phyloP scores from a whole-genome alignment of 2,329 filamentous ascomycete genomes.

The Aspergillus uvarum region DNA sequence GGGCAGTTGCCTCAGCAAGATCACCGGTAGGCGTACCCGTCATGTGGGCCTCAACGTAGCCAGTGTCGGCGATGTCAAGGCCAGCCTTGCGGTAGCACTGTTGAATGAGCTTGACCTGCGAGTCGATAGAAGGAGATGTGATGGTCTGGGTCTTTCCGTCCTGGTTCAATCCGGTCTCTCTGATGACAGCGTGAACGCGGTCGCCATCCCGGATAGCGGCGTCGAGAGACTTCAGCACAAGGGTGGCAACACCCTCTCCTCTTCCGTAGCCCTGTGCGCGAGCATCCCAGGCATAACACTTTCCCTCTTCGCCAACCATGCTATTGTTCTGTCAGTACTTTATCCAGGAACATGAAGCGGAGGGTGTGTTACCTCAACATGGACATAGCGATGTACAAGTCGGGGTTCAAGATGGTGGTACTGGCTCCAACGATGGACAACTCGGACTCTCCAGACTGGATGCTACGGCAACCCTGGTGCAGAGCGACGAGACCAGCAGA shows the following conservation, averaged over 20 bases:
- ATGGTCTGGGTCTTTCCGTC: constrained; percentile 22
- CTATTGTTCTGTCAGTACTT: too few relatives aligned
- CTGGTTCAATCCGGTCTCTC: constrained; percentile 20
- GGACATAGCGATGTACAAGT: constrained; percentile 1
- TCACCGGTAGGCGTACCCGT: constrained; percentile 38
- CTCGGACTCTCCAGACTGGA: constrained; percentile 25
- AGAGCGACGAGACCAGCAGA: constrained; percentile 12
- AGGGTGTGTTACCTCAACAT: background rate
- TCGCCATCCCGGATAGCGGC: constrained; percentile 4
- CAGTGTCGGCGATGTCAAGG: constrained; percentile 20
- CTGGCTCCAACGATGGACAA: constrained; percentile 28
- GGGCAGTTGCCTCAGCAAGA: constrained; percentile 18
- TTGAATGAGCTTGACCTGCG: constrained; percentile 31
- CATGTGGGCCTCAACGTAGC: constrained; percentile 43
- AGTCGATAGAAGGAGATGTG: constrained; percentile 4
- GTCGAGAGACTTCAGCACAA: background rate
- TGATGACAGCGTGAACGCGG: constrained; percentile 8
- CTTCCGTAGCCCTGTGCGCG: constrained; percentile 3
- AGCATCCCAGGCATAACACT: background rate
- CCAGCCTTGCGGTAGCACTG: constrained; percentile 32
- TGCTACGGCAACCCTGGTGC: constrained; percentile 28
- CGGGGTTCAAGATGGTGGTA: constrained; percentile 28
- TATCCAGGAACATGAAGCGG: too few relatives aligned
- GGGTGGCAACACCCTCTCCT: constrained; percentile 1
- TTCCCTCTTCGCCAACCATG: background rate